Conservation (phyloP, 805 yeast genomes). For the Candida berthetii region DNA sequence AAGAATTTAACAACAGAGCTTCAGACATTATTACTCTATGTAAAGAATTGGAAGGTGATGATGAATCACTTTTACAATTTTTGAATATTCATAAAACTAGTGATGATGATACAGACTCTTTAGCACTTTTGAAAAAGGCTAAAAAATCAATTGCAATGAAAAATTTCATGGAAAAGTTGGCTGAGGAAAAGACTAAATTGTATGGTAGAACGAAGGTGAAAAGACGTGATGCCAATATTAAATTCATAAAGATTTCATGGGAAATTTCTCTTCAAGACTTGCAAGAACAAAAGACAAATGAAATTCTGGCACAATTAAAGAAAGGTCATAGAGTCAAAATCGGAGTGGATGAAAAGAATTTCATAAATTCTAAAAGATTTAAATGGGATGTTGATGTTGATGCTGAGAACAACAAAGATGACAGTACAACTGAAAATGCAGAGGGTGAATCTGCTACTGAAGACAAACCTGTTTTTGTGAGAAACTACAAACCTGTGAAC, state of each 20-base stretch:
- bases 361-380: conserved; percentile 5
- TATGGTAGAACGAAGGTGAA: conserved; percentile 19
- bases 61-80: neutral
- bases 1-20: neutral
- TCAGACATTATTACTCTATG: neutral
- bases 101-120: conserved; percentile 9
- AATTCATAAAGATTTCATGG: conserved; percentile 49
- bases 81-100: conserved; percentile 6
- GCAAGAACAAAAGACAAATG: conserved; percentile 44
- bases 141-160: conserved; percentile 17
- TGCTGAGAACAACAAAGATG: conserved; percentile 9
- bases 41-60: neutral
- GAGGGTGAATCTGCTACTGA: conserved; percentile 2
- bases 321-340: conserved; percentile 37
- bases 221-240: conserved; percentile 27
- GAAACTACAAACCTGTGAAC: conserved; percentile 2
- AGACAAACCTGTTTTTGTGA: conserved; percentile 5
- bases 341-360: conserved; percentile 32
- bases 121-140: conserved; percentile 6
- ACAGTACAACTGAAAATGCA: conserved; percentile 5
- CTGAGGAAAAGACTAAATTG: conserved; percentile 12
- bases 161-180: conserved; percentile 18
- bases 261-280: conserved; percentile 48
- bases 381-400: conserved; percentile 20
- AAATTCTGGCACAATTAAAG: conserved; percentile 36